phyloP scores from a whole-genome alignment of 148 eudicot species.

The Cornus kousa region DNA sequence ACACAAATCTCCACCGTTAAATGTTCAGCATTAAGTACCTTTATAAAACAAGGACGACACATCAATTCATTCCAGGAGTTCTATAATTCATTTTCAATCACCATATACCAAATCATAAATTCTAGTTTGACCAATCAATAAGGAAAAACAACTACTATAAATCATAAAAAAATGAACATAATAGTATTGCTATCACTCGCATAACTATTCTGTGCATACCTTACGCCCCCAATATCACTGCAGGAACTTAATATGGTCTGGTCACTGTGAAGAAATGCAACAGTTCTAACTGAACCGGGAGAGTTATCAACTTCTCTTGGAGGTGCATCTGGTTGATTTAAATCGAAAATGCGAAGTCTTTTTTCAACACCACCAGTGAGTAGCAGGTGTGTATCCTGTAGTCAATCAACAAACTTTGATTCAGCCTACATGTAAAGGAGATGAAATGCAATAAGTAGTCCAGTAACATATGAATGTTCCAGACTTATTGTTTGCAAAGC shows the following conservation, averaged over 20 bases:
- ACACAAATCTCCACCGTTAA: too few relatives aligned
- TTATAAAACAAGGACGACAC: not conserved
- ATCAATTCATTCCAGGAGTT: not conserved
- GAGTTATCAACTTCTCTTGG: conserved; percentile 88
- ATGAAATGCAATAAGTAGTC: not conserved
- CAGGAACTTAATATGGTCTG: conserved; percentile 91
- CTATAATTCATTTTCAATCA: not conserved
- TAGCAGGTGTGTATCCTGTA: conserved; percentile 66
- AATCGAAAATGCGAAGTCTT: conserved; percentile 79
- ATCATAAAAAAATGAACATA: not conserved
- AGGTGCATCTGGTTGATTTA: conserved; percentile 87
- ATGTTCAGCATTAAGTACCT: not conserved
- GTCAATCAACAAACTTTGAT: not conserved
- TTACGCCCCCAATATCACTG: conserved; percentile 86
- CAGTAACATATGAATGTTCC: not conserved
- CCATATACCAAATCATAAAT: not conserved
- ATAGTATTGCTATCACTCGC: not conserved
- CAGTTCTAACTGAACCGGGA: conserved; percentile 93
- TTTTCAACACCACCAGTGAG: conserved; percentile 95
- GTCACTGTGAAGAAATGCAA: conserved; percentile 91
- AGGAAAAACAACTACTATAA: not conserved
- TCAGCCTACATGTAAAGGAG: not conserved
- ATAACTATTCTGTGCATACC: conserved; percentile 38
- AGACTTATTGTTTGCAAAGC: not conserved
- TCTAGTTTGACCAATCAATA: not conserved